Base-by-base conservation (phyloP, 1,284 basidiomycete species). In the Amylostereum chailletii region DNA sequence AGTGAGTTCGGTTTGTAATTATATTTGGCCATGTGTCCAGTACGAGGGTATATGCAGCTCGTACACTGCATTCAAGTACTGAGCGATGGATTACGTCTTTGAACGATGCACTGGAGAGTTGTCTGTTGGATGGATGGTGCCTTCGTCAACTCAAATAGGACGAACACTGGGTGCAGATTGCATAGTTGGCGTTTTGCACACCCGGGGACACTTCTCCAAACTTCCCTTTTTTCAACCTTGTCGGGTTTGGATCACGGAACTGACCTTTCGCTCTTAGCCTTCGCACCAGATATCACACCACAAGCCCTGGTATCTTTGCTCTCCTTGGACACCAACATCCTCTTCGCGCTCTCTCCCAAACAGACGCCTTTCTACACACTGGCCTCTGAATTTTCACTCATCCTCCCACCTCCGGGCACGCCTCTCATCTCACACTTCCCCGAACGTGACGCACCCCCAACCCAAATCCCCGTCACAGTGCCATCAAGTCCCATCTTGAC, bases 271-370 rank as follows among this genome's bases (percentile, higher is more conserved):
- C 19, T 19, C 19, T 19, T 32, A 93, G 89, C 73, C 33, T 83
- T 84, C 53, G 76, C 87, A 1, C 66, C 75, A 51, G 90, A 93
- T 58, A 76, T 99, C 47, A 81, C 83, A 1, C 93, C 95, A 0
- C 91, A 95, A 66, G 74, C 79, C 8, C 73, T 98, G 46, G 79
- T 97, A 45, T 64, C 75, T 36, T 81, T 91, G 45, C 76, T 94
- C 48, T 71, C 79, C 7, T 72, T 74, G 54, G 74, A 81, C 52
- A 86, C 90, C 47, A 97, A 98, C 71, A 74, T 98, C 52, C 76
- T 99, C 53, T 71, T 95, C 58, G 82, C 86, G 1, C 76, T 94
- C 50, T 88, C 90, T 1, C 71, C 86, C 30, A 81, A 82, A 65
- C 80, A 83, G 62, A 86, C 83, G 0, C 73, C 81, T 0, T 68